These are phyloP conservation scores for Gossypium ekmanianum DNA, from an alignment of 345 rosid genomes.

Conservation along the genomic window DNA sequence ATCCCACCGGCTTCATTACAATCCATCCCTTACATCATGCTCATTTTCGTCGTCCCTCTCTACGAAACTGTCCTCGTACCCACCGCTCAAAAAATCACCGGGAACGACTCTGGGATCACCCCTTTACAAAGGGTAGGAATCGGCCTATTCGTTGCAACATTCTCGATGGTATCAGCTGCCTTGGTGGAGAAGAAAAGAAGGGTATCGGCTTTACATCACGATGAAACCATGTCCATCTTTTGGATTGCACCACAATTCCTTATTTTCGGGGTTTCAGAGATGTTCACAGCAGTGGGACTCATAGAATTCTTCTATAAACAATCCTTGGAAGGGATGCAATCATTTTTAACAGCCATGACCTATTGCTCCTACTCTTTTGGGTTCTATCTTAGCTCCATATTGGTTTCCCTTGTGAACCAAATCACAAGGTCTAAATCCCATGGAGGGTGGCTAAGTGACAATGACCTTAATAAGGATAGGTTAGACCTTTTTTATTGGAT, in stretches of 20 bases:
- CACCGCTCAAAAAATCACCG: constrained; percentile 34
- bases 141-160: constrained; percentile 50
- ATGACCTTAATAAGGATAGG: constrained; percentile 50
- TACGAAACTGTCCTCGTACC: constrained; percentile 48
- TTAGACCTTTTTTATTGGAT: constrained; percentile 70
- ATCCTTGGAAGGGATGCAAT: constrained; percentile 56
- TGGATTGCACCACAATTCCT: constrained; percentile 69
- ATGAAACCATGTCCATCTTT: constrained; percentile 41
- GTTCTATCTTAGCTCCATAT: constrained; percentile 56
- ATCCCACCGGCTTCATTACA: constrained; percentile 64
- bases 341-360: constrained; percentile 60
- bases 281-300: constrained; percentile 68
- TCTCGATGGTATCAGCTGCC: constrained; percentile 66
- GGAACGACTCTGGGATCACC: constrained; percentile 44
- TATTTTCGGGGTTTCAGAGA: constrained; percentile 60
- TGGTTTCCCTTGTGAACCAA: constrained; percentile 54
- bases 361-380: constrained; percentile 67
- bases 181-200: constrained; percentile 51
- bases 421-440: constrained; percentile 34
- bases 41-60: constrained; percentile 47
- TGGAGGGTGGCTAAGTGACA: constrained; percentile 59
- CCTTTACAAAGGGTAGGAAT: constrained; percentile 54
- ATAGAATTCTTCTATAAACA: constrained; percentile 76
- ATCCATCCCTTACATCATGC: constrained; percentile 49
- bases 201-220: background rate